A percentile compares a stretch with the other conserved stretches of the same genome.
Evolutionary conservation across 805 yeast species (phyloP).

Genomic region (Clavispora vitiphila): DNA sequence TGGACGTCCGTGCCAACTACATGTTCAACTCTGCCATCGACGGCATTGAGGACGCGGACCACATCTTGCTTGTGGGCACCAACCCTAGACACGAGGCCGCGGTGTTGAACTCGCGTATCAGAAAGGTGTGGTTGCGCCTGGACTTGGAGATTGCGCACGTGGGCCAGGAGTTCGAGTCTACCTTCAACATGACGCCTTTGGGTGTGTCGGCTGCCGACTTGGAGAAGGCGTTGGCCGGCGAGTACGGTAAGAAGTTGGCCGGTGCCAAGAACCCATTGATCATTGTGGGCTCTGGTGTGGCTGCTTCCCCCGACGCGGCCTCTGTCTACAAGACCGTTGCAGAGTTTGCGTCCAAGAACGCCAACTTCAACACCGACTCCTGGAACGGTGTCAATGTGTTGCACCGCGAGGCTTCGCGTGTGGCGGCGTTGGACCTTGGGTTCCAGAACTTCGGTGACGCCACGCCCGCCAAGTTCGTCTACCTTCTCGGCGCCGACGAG

Average conservation of each 20-base stretch:
- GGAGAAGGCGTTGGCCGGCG: conserved; percentile 57
- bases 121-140: conserved; percentile 73
- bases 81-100: conserved; percentile 91
- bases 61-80: conserved; percentile 73
- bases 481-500: conserved; percentile 83
- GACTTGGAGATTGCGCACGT: conserved; percentile 64
- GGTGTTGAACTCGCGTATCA: conserved; percentile 75
- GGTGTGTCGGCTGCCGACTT: conserved; percentile 60
- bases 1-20: conserved; percentile 74
- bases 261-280: conserved; percentile 71
- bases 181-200: conserved; percentile 58
- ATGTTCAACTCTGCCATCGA: conserved; percentile 73
- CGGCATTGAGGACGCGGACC: conserved; percentile 81
- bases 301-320: conserved; percentile 59
- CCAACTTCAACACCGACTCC: conserved; percentile 57
- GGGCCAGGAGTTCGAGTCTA: conserved; percentile 75
- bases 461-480: conserved; percentile 65
- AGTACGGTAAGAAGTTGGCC: conserved; percentile 61
- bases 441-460: conserved; percentile 49
- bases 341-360: conserved; percentile 50
- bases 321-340: conserved; percentile 58
- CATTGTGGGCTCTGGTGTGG: conserved; percentile 75
- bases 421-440: conserved; percentile 82
- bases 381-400: conserved; percentile 82
- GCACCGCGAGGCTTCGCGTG: conserved; percentile 85